phyloP scores from a whole-genome alignment of 192 early-diverging fungal species.

The Linnemannia exigua region DNA sequence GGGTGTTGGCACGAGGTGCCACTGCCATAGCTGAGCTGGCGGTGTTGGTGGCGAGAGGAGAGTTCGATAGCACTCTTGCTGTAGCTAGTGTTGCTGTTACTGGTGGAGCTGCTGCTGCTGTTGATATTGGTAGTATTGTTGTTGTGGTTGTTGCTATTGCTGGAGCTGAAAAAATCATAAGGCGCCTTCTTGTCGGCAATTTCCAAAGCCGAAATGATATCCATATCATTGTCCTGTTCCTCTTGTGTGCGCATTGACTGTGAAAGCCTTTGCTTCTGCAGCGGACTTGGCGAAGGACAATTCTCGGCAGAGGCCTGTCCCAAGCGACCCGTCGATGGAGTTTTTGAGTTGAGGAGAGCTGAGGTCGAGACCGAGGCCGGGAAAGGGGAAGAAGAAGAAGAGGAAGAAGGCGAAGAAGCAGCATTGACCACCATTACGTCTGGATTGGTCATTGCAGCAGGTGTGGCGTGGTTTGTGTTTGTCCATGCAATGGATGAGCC shows the following conservation, averaged over 20 bases:
- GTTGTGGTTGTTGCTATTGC: background rate
- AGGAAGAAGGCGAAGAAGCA: background rate
- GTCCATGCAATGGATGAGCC: slow-evolving; percentile 34
- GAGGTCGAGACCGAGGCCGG: background rate
- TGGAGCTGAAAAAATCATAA: slow-evolving; percentile 32
- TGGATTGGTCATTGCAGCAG: slow-evolving; percentile 23
- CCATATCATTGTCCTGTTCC: slow-evolving; percentile 44
- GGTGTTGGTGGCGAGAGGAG: background rate
- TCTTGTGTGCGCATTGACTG: slow-evolving; percentile 20
- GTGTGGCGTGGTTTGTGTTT: slow-evolving; percentile 4
- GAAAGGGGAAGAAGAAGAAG: background rate
- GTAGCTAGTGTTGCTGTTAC: background rate
- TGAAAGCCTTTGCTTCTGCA: slow-evolving; percentile 10
- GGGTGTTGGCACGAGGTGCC: slow-evolving; percentile 20
- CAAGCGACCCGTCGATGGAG: background rate
- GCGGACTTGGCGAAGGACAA: slow-evolving; percentile 8
- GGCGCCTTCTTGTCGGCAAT: slow-evolving; percentile 34
- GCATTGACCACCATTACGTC: slow-evolving; percentile 23
- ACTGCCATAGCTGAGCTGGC: background rate
- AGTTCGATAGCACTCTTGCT: background rate
- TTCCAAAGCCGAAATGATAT: slow-evolving; percentile 44
- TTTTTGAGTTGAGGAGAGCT: background rate
- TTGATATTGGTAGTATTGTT: background rate
- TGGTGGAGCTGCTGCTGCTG: background rate
- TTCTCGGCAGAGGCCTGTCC: slow-evolving; percentile 7